Conservation (phyloP, 768 basidiomycete species). For the Punctularia strigosozonata region DNA sequence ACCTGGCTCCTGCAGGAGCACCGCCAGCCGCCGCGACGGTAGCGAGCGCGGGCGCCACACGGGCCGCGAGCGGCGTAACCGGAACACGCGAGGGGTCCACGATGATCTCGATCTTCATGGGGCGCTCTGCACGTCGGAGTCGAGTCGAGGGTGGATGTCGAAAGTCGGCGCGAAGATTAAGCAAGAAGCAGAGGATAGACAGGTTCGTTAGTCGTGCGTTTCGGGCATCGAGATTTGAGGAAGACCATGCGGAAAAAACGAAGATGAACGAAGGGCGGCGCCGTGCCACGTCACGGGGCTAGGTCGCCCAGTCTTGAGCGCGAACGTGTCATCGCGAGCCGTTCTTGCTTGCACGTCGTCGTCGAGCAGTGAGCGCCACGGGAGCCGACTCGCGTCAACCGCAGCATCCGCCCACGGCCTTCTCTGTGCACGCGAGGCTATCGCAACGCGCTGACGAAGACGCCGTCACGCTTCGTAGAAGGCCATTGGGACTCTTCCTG, state of each 20-base stretch:
- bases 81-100: slow-evolving; percentile 74
- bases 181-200: slow-evolving; percentile 24
- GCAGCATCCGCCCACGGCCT: no score
- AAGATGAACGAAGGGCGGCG: slow-evolving; percentile 4
- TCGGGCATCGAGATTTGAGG: slow-evolving; percentile 13
- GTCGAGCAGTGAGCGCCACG: no score
- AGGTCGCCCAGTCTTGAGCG: no score
- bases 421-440: no score
- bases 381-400: no score
- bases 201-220: slow-evolving; percentile 23
- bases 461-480: no score
- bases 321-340: no score
- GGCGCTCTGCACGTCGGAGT: slow-evolving; percentile 56
- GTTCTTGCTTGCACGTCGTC: no score
- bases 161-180: slow-evolving; percentile 23
- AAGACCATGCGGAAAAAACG: slow-evolving; percentile 17
- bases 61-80: slow-evolving; percentile 56
- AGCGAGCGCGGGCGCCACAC: slow-evolving; percentile 67
- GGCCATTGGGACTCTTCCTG: no score
- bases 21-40: slow-evolving; percentile 23
- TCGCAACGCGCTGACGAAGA: no score
- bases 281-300: neutral
- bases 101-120: slow-evolving; percentile 96
- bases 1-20: slow-evolving; percentile 22
- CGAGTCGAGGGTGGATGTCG: slow-evolving; percentile 13